Base-by-base conservation (phyloP, 495 filamentous ascomycete genomes). In the Talaromyces proteolyticus region DNA sequence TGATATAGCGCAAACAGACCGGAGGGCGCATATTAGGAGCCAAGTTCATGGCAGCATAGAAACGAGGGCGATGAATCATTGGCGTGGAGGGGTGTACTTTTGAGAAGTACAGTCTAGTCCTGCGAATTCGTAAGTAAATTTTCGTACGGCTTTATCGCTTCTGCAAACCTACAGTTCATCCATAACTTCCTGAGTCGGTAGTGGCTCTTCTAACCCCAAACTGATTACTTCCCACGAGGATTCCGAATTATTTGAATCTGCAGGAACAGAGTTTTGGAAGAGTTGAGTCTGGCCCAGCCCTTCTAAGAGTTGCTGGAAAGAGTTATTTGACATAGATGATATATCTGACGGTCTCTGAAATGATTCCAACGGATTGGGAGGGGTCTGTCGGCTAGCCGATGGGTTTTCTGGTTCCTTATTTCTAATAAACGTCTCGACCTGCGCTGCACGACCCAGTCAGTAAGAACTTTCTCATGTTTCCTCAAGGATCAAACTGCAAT, bases 171-270 rank as follows among this genome's bases (percentile, higher is more conserved):
- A 95, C 89, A 99, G 64, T 59, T 96, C 89, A 59, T 96, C 87
- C 46, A 95, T 87, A 7, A 89, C 86, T 50, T 95, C 91, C 57
- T 88, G 89, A 7, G 80, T 75, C 1, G 93, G 93, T 25, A 97
- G 70, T 44, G 94, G 88, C 62, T 99, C 93, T 52, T 96, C 91
- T 49, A 99, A 62, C 14, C 92, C 94, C 45, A 99, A 66, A 21
- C 88, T 84, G 45, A 99, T 94, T 85, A 99, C 88, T 57, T 96
- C 91, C 91, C 90, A 95, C 62, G 63, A 84, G 73, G 68, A 74
- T 72, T 53, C 55, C 50, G 49, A 70, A 65, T 52, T 76, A 47
- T 46, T 48, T 7, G 53, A 23, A 7, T 54, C 41, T 22, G 58
- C 43, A 19, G 61, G 59, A 38, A 60, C 51, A 17, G 46, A 36